Base-by-base conservation (phyloP, 2,329 filamentous ascomycete species). In the Elsinoe perseae region DNA sequence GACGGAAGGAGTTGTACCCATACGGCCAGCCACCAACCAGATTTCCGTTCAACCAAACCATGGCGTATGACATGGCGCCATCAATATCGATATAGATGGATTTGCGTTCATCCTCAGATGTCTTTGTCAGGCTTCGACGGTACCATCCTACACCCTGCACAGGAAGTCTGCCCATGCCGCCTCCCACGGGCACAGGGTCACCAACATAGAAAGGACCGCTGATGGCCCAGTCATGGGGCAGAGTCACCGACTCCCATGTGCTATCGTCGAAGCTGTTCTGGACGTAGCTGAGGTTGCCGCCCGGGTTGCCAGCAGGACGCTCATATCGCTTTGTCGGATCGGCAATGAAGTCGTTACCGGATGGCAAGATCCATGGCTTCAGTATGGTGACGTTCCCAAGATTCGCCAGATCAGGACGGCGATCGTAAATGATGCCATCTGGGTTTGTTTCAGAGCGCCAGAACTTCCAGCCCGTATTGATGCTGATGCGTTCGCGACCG, bases 111-210 rank as follows among this genome's bases (percentile, higher is more conserved):
- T 76, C 72, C 1, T 62, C 63, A 0, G 63, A 54, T 0, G 54
- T 50, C 2, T 74, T 56, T 0, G 63, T 61, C 1, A 80, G 7
- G 2, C 64, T 73, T 25, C 71, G 69, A 3, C 77, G 74, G 60
- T 80, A 80, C 78, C 77, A 80, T 1, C 75, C 77, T 1, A 81
- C 72, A 2, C 78, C 78, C n/a, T 79, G 72, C 20, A 72, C 68
- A 0, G 78, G 78, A 30, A 81, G 62, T 1, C 73, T 68, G 12
- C 74, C 74, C 66, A 73, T 72, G 5, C 68, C 71, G 2, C 73
- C 72, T 7, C 64, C 62, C 1, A 76, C 66, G 2, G 69, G 63
- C 3, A 68, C 64, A 3, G 67, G 61, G 3, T 67, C 63, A 14
- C 34, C 59, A 1, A 27, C 36, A 50, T 60, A 58, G 57, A 78